phyloP scores from a whole-genome alignment of 805 yeast species.

The Candida verbasci region DNA sequence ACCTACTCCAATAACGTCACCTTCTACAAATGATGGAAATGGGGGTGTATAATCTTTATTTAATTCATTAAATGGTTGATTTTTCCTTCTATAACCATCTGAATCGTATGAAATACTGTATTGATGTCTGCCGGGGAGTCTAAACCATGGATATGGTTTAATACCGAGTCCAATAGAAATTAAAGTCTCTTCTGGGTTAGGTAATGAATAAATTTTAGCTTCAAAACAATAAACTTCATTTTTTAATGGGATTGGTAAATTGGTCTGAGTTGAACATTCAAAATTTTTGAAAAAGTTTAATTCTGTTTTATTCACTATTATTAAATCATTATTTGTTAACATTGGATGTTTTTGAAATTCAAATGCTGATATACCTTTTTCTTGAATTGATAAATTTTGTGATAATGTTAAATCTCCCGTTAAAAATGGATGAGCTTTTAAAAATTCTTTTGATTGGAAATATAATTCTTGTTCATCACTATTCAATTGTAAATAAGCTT shows the following conservation, averaged over 20 bases:
- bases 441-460: conserved; percentile 56
- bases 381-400: conserved; percentile 68
- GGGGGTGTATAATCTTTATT: conserved; percentile 46
- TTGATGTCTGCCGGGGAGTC: conserved; percentile 88
- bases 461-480: conserved; percentile 68
- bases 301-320: conserved; percentile 64
- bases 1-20: conserved; percentile 93
- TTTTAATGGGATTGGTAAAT: conserved; percentile 76
- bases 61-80: conserved; percentile 60
- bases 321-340: conserved; percentile 50
- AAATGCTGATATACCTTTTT: conserved; percentile 87
- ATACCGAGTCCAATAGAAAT: conserved; percentile 79
- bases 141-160: conserved; percentile 88
- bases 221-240: conserved; percentile 90
- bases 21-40: conserved; percentile 63
- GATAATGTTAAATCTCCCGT: conserved; percentile 48
- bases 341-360: conserved; percentile 65
- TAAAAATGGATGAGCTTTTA: conserved; percentile 28
- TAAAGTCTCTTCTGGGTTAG: conserved; percentile 48
- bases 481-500: conserved; percentile 55
- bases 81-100: conserved; percentile 71
- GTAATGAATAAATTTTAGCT: conserved; percentile 71
- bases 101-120: conserved; percentile 87
- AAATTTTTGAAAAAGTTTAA: conserved; percentile 53
- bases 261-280: conserved; percentile 70